phyloP scores from a whole-genome alignment of 164 flowering plant genomes.

The Litsea cubeba region DNA sequence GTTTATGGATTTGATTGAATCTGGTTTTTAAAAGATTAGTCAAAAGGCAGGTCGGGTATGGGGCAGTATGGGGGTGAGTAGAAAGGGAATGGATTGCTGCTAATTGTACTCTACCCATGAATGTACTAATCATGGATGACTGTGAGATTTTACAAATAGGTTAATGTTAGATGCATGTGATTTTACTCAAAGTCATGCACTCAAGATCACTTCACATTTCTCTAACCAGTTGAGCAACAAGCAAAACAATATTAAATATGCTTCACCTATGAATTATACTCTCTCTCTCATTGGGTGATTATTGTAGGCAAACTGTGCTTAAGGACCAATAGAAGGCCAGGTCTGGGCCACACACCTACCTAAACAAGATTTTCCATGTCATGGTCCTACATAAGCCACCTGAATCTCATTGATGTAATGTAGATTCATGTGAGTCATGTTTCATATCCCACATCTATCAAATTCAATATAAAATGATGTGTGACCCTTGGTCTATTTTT shows the following conservation, averaged over 20 bases:
- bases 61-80: too few species aligned
- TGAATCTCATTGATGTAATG: slow-evolving; percentile 2
- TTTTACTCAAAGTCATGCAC: neutral
- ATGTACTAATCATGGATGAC: too few species aligned
- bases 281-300: neutral
- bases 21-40: too few species aligned
- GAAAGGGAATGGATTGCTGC: too few species aligned
- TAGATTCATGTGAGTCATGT: neutral
- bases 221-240: neutral
- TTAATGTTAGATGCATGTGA: too few species aligned
- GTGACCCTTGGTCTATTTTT: neutral
- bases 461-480: neutral
- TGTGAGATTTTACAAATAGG: too few species aligned
- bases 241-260: too few species aligned
- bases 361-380: neutral
- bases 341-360: neutral
- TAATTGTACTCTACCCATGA: too few species aligned
- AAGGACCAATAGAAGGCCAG: neutral
- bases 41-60: too few species aligned
- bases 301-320: neutral
- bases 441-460: neutral
- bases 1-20: too few species aligned
- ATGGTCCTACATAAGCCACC: neutral
- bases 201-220: too few species aligned
- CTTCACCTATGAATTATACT: neutral